Percentiles rank a stretch among this genome's conserved stretches.
Evolutionary conservation across 257 asterid genomes (phyloP).

Genomic region (Przewalskia tangutica): DNA sequence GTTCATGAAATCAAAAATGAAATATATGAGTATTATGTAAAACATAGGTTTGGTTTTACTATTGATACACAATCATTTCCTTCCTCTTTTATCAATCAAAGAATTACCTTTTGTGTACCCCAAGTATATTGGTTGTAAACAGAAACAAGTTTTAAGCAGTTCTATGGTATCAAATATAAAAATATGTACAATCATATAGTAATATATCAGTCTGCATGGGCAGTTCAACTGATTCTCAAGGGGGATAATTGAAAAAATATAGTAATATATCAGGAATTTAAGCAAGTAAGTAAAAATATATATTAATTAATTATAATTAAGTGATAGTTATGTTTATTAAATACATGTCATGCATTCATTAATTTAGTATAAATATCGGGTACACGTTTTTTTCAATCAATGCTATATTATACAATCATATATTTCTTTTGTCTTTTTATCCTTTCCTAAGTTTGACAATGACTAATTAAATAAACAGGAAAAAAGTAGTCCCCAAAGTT

Average conservation of each 20-base stretch:
- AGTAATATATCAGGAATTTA: not conserved
- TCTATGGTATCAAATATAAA: not conserved
- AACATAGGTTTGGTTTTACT: not conserved
- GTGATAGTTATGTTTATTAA: too few species aligned
- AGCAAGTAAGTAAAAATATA: too few species aligned
- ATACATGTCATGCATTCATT: too few species aligned
- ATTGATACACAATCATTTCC: not conserved
- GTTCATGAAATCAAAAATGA: not conserved
- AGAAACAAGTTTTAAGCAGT: not conserved
- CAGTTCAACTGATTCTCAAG: too few species aligned
- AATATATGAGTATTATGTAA: not conserved
- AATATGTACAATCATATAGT: not conserved
- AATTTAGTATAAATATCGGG: too few species aligned
- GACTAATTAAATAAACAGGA: not conserved
- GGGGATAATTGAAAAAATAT: too few species aligned
- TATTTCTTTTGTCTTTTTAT: not conserved
- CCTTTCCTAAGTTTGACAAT: not conserved
- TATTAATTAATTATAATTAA: too few species aligned
- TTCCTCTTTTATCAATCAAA: not conserved
- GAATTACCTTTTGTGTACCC: not conserved
- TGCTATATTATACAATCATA: too few species aligned
- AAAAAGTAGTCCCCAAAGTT: not conserved
- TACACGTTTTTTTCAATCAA: too few species aligned
- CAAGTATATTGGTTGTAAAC: not conserved
- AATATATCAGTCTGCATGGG: not conserved